Conservation (phyloP, 179 eudicot genomes). For the Corrigiola litoralis region DNA sequence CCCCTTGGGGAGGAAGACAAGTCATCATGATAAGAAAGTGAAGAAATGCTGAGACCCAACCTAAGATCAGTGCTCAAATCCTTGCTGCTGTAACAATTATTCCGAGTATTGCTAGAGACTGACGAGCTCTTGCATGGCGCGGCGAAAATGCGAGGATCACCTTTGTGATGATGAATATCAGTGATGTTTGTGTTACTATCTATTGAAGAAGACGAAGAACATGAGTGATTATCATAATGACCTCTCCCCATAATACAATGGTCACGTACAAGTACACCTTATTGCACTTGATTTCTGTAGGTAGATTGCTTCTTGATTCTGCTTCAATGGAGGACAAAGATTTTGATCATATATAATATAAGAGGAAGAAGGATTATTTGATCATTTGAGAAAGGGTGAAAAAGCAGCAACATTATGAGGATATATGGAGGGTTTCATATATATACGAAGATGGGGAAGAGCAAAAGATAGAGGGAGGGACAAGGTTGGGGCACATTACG, state of each 20-base stretch:
- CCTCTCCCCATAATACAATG: background rate
- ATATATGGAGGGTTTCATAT: conserved; percentile 4
- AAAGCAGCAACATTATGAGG: conserved; percentile 2
- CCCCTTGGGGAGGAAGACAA: conserved; percentile 20
- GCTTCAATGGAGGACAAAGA: background rate
- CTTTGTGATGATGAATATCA: background rate
- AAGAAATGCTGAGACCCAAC: conserved; percentile 21
- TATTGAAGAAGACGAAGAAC: conserved; percentile 23
- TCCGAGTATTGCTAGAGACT: background rate
- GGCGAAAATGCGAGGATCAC: background rate
- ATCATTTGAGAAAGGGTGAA: background rate
- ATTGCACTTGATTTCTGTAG: background rate
- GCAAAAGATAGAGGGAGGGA: background rate
- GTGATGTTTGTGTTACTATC: background rate
- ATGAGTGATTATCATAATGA: background rate
- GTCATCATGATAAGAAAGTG: background rate
- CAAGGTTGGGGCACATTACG: conserved; percentile 22
- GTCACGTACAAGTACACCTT: background rate
- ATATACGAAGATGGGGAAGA: background rate
- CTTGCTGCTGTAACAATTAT: background rate
- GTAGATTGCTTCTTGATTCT: background rate
- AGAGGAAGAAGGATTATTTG: background rate
- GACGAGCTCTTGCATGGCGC: conserved; percentile 6
- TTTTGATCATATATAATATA: background rate
- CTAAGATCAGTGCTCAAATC: conserved; percentile 30